These are phyloP conservation scores for Xylariaceae sp. DNA, from an alignment of 2,329 filamentous ascomycete species.

Conservation along the genomic window DNA sequence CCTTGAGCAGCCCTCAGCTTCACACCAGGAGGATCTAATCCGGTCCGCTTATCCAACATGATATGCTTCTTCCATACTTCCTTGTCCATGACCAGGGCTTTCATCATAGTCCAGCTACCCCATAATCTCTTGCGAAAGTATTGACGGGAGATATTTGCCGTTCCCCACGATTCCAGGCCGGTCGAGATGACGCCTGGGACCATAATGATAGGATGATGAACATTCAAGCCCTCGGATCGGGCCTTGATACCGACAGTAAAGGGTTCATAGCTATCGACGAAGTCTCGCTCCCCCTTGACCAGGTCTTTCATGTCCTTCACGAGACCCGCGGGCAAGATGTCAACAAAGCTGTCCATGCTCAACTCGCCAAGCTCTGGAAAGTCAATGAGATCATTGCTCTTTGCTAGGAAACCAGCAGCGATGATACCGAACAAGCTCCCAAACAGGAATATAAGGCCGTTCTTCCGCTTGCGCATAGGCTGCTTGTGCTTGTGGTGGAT, in stretches of 20 bases:
- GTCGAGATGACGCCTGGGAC: constrained; percentile 97
- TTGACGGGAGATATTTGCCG: constrained; percentile 73
- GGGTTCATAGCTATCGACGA: constrained; percentile 82
- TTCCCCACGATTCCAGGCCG: constrained; percentile 94
- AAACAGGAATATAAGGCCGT: constrained; percentile 78
- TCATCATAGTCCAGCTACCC: constrained; percentile 99
- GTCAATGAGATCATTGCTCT: constrained; percentile 83
- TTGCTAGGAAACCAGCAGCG: constrained; percentile 85
- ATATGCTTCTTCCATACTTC: constrained; percentile 93
- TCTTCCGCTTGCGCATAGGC: constrained; percentile 63
- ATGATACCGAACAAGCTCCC: constrained; percentile 88
- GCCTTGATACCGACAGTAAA: constrained; percentile 88
- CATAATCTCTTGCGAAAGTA: constrained; percentile 94
- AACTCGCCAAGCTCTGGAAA: constrained; percentile 66
- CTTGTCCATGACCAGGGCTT: constrained; percentile 87
- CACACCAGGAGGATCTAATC: constrained; percentile 82
- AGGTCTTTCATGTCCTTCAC: constrained; percentile 82
- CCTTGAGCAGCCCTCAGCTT: constrained; percentile 92
- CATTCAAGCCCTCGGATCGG: constrained; percentile 72
- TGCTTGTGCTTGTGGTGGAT: constrained; percentile 37
- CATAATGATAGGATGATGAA: constrained; percentile 91
- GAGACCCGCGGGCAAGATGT: constrained; percentile 82
- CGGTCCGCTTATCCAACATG: constrained; percentile 90
- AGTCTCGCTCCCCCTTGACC: constrained; percentile 79
- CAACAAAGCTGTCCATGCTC: constrained; percentile 80